Conservation (phyloP, 2,329 filamentous ascomycete genomes). For the Fonsecaea multimorphosa region DNA sequence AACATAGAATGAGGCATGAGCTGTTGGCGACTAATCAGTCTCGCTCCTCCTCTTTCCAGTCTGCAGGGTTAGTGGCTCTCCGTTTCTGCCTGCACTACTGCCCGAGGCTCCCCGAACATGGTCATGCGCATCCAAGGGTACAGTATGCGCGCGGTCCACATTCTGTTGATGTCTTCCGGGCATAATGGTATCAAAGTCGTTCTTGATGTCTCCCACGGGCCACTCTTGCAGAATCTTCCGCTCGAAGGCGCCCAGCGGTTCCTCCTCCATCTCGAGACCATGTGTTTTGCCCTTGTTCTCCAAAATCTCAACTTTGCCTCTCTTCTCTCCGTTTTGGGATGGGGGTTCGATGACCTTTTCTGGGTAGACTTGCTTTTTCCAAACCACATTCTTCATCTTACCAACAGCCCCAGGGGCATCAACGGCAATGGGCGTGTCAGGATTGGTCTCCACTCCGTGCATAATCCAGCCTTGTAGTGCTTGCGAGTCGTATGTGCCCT, state of each 20-base stretch:
- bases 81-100: not conserved
- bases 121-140: slow-evolving; percentile 7
- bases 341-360: slow-evolving; percentile 13
- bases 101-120: not conserved
- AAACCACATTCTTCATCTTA: slow-evolving; percentile 36
- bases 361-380: slow-evolving; percentile 32
- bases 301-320: slow-evolving; percentile 17
- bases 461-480: slow-evolving; percentile 43
- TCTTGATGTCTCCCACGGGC: slow-evolving; percentile 30
- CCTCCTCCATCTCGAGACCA: slow-evolving; percentile 34
- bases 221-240: slow-evolving; percentile 33
- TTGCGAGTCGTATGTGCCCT: slow-evolving; percentile 54
- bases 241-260: slow-evolving; percentile 37
- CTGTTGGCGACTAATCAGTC: slow-evolving; percentile 3
- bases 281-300: slow-evolving; percentile 20
- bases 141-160: slow-evolving; percentile 17
- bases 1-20: not conserved
- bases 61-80: slow-evolving; percentile 24
- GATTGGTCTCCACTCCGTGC: slow-evolving; percentile 29
- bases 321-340: not conserved
- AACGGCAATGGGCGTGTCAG: slow-evolving; percentile 36
- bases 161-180: slow-evolving; percentile 22
- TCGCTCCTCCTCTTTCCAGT: slow-evolving; percentile 21
- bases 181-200: slow-evolving; percentile 29
- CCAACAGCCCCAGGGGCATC: slow-evolving; percentile 35